These are phyloP conservation scores for Margaritispora aquatica DNA, from an alignment of 495 filamentous ascomycete species.

Conservation along the genomic window DNA sequence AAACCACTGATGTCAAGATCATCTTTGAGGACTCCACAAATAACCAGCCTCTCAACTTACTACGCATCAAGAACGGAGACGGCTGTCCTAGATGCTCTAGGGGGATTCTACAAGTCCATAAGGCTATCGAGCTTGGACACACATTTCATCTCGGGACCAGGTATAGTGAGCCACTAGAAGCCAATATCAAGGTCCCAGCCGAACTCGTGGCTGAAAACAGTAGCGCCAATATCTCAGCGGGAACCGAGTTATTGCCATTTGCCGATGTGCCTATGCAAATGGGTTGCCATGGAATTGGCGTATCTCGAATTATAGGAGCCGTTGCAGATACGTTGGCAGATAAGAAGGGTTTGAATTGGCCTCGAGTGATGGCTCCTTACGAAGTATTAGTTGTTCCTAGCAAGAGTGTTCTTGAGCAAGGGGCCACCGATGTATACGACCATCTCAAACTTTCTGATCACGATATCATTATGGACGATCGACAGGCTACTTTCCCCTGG, in stretches of 20 bases:
- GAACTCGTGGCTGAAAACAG: neutral
- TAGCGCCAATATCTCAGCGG: neutral
- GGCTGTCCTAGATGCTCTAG: constrained; percentile 60
- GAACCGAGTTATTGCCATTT: constrained; percentile 9
- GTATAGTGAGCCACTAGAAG: constrained; percentile 70
- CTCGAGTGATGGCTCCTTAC: constrained; percentile 77
- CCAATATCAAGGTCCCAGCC: constrained; percentile 43
- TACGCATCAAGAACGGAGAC: constrained; percentile 63
- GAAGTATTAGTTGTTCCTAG: constrained; percentile 65
- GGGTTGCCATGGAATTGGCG: constrained; percentile 94
- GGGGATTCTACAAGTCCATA: constrained; percentile 58
- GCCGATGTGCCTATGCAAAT: constrained; percentile 62
- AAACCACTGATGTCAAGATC: neutral
- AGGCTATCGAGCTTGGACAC: constrained; percentile 84
- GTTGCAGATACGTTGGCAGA: constrained; percentile 71
- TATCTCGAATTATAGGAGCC: constrained; percentile 86
- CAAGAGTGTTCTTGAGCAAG: constrained; percentile 43
- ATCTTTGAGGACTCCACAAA: constrained; percentile 8
- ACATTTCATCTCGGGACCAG: constrained; percentile 91
- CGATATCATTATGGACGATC: constrained; percentile 70
- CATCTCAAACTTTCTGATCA: constrained; percentile 25
- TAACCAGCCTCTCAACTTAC: constrained; percentile 42
- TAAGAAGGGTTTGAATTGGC: constrained; percentile 80
- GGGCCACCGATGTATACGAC: constrained; percentile 54
- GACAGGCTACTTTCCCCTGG: constrained; percentile 63